Evolutionary conservation across 305 asterid species (phyloP), one percentile per base, ranked within the genome.

Genomic region (Rubia peregrina): DNA sequence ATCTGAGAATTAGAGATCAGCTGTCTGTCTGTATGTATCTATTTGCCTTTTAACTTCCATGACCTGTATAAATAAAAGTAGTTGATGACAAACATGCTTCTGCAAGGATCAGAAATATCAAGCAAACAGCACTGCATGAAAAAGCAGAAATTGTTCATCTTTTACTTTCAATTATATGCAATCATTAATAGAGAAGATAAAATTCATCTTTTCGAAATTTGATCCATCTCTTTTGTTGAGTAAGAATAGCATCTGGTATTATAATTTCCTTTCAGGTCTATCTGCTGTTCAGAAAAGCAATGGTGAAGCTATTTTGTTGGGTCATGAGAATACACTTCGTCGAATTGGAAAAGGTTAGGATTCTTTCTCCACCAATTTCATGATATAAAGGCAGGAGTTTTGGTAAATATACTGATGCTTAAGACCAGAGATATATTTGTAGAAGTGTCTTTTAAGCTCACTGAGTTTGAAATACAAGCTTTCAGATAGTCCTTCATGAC

Each of bases 201-300:
- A 40, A 24, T n/a, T 40, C 21, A n/a, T 24, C 33, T 65, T 41
- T 42, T 42, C 9, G 11, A 41, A 38, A 19, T 41, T 65, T 65
- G n/a, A 65, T 42, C 38, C 9, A 26, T 10, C 53, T 42, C 36
- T 42, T 65, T 41, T 51, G 10, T 17, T 42, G 38, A 10, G 69
- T 65, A 38, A 17, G 17, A 38, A 17, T 40, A 17, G 36, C n/a
- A 41, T 42, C 30, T 65, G 26, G 36, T 10, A 19, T 42, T 65
- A 41, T 21, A 65, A 53, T 53, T 49, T 53, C 41, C 36, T 36
- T 68, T 53, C 82, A 91, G 98, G 98, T 80, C 97, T 94, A 75
- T 85, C 97, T 2, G 71, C 86, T 73, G 94, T 94, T 77, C 98
- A 89, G 88, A 88, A 86, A 86, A 80, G 80, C 85, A 88, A 87